Evolutionary conservation across 495 filamentous ascomycete genomes (phyloP).

Genomic region (Aspergillus ostianus): DNA sequence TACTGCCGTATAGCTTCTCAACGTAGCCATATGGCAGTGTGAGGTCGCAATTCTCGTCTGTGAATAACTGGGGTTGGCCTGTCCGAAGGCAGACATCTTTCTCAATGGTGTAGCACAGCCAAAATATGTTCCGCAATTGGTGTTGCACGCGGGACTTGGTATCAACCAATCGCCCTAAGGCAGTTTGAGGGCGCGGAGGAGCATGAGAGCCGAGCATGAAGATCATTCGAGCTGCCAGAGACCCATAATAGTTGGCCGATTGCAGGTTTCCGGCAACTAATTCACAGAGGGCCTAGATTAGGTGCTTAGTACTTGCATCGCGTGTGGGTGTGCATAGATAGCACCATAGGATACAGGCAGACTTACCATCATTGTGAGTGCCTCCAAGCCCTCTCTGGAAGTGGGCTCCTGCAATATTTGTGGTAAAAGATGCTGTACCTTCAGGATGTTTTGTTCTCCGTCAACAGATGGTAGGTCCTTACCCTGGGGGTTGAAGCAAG

Average conservation of each 20-base stretch:
- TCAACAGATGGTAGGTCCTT: slow-evolving; percentile 24
- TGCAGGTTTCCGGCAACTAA: slow-evolving; percentile 46
- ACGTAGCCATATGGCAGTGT: slow-evolving; percentile 47
- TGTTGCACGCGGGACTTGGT: slow-evolving; percentile 19
- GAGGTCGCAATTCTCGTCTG: slow-evolving; percentile 54
- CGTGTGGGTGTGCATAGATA: neutral
- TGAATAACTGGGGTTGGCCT: slow-evolving; percentile 50
- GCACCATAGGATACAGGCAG: neutral
- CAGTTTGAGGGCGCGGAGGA: slow-evolving; percentile 9
- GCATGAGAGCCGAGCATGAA: slow-evolving; percentile 50
- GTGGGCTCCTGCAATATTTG: slow-evolving; percentile 41
- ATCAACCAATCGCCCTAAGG: neutral
- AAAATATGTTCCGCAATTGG: slow-evolving; percentile 51
- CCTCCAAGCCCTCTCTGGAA: slow-evolving; percentile 40
- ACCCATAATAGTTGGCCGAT: slow-evolving; percentile 40
- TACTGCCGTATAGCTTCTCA: slow-evolving; percentile 30
- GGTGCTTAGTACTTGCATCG: neutral
- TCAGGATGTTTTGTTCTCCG: slow-evolving; percentile 34
- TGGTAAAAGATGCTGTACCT: slow-evolving; percentile 40
- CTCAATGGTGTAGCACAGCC: slow-evolving; percentile 52
- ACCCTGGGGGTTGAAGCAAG: neutral
- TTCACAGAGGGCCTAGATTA: slow-evolving; percentile 39
- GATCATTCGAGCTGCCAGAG: slow-evolving; percentile 42
- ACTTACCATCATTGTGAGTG: slow-evolving; percentile 45
- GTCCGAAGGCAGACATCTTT: slow-evolving; percentile 51